Conservation (phyloP, 768 basidiomycete species). For the Phaeolepiota aurea region DNA sequence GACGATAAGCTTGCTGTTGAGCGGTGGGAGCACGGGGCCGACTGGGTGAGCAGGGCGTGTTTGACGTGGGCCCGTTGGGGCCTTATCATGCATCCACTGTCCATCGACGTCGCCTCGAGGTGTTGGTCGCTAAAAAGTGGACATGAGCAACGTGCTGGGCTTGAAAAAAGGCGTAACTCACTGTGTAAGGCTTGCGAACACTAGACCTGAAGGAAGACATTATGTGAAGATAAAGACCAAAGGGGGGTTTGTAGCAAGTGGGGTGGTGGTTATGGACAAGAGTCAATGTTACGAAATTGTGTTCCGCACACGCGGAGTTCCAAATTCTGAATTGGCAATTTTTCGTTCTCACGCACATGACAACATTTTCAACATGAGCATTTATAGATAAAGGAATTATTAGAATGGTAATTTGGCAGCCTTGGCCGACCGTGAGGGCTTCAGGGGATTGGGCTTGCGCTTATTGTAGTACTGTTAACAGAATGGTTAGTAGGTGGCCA, state of each 20-base stretch:
- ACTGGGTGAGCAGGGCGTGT: constrained; percentile 10
- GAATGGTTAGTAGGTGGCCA: constrained; percentile 6
- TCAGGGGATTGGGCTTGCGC: constrained; percentile 52
- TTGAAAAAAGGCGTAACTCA: constrained; percentile 12
- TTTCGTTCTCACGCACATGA: too few species aligned
- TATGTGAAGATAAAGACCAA: constrained; percentile 3
- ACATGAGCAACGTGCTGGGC: neutral
- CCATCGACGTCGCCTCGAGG: constrained; percentile 45
- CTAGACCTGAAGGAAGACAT: constrained; percentile 18
- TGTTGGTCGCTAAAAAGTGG: constrained; percentile 40
- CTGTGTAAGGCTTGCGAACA: constrained; percentile 34
- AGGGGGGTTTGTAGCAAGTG: too few species aligned
- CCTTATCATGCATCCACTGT: constrained; percentile 74
- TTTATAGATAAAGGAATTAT: too few species aligned
- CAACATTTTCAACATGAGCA: too few species aligned
- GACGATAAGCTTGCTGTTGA: constrained; percentile 55
- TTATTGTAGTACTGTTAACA: constrained; percentile 34
- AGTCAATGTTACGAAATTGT: too few species aligned
- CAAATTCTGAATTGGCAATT: too few species aligned
- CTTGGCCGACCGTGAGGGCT: constrained; percentile 36
- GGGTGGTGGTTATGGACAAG: too few species aligned
- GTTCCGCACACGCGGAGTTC: too few species aligned
- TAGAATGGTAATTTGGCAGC: constrained; percentile 58
- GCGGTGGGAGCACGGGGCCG: constrained; percentile 18
- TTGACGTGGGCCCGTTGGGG: constrained; percentile 31